phyloP scores from a whole-genome alignment of 768 basidiomycete species.

The Phlegmacium glaucopus region DNA sequence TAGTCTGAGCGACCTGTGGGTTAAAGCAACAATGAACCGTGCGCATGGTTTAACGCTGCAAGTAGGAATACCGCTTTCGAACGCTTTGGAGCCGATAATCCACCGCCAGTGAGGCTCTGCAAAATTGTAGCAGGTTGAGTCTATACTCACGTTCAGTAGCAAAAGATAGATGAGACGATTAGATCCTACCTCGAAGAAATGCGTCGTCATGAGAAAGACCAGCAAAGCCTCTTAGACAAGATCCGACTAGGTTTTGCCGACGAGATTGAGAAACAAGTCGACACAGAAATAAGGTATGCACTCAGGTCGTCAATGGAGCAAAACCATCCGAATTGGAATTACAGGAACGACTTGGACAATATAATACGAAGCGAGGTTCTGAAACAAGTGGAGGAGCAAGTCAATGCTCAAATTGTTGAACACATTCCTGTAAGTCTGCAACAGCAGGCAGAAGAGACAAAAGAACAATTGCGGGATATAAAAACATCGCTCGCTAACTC shows the following conservation, averaged over 20 bases:
- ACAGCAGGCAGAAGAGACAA: constrained; percentile 41
- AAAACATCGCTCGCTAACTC: constrained; percentile 48
- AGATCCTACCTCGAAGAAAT: constrained; percentile 18
- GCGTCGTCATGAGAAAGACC: constrained; percentile 13
- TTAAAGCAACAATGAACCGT: neutral
- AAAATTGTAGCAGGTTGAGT: neutral
- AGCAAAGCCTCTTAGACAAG: constrained; percentile 5
- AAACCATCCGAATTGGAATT: no score
- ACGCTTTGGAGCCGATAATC: constrained; percentile 2
- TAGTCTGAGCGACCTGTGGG: constrained; percentile 9
- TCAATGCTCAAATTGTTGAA: constrained; percentile 45
- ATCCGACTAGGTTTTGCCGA: constrained; percentile 13
- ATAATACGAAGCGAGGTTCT: constrained; percentile 38
- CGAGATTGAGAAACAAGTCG: constrained; percentile 16
- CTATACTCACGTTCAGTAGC: neutral
- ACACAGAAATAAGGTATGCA: constrained; percentile 12
- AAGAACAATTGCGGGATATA: constrained; percentile 39
- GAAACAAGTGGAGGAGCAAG: constrained; percentile 41
- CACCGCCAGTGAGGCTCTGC: neutral
- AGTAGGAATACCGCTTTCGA: constrained; percentile 5
- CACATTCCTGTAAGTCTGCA: constrained; percentile 46
- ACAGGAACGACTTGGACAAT: constrained; percentile 26
- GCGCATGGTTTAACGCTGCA: neutral
- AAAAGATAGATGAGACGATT: constrained; percentile 15
- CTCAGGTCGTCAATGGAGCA: no score